Evolutionary conservation across 768 basidiomycete genomes (phyloP), one percentile per base, ranked within the genome.

Genomic region (Kwoniella bestiolae): DNA sequence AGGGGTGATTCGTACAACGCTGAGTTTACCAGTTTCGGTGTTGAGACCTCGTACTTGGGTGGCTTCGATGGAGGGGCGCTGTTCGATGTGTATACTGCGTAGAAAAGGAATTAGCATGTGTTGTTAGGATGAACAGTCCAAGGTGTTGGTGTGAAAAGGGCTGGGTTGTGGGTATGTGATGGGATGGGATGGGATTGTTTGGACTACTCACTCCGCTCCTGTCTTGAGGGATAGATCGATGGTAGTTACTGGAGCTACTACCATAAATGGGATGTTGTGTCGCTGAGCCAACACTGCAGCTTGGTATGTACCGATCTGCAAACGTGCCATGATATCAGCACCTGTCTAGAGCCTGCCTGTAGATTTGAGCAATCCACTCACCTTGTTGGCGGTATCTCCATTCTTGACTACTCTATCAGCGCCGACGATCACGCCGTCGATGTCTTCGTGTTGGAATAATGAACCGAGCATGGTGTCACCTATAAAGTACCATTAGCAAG

Each of bases 301-400:
- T 73, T 98, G 95, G 83, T 95, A 98, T 0, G 95, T 96, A 55
- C 94, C 94, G 76, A 97, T 90, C 84, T 85, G n/a, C 41, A 12
- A 45, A 28, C 23, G 29, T 11, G 12, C 0, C 9, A 28, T 11
- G 25, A 32, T 12, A 34, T 55, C 5, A 11, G 12, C 14, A 18
- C 1, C 35, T 14, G 21, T 25, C 28, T 21, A 32, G 6, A n/a
- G 11, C 8, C 5, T 5, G 18, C 5, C 26, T 14, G 14, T 29
- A 14, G 9, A 26, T 29, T 7, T 7, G 26, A 1, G 29, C 6
- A 56, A 1, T 31, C 18, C n/a, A 73, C 80, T 28, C 63, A 86
- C 87, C 84, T 98, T 98, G 85, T 98, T 98, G 16, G 95, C 95
- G 1, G 95, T 97, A 82, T 97, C 95, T 3, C 95, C 95, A 74